phyloP scores from a whole-genome alignment of 805 yeast species.

The Saturnispora zaruensis region DNA sequence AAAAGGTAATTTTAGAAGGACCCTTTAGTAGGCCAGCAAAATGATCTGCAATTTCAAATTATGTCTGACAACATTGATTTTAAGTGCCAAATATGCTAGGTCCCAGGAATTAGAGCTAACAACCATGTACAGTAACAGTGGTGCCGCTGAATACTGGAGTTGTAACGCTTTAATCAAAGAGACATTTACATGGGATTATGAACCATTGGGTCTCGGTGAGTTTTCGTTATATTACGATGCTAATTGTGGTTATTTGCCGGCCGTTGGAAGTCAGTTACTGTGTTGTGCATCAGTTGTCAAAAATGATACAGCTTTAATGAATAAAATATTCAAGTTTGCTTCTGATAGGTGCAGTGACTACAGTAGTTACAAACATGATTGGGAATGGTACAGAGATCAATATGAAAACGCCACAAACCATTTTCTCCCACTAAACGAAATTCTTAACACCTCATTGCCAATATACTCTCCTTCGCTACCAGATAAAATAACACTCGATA shows the following conservation, averaged over 20 bases:
- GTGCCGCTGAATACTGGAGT: slow-evolving; percentile 13
- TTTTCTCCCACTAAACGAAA: slow-evolving; percentile 9
- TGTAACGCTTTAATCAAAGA: slow-evolving; percentile 10
- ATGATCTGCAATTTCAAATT: background rate
- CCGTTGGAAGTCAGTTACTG: slow-evolving; percentile 11
- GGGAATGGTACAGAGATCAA: slow-evolving; percentile 13
- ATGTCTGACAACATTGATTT: background rate
- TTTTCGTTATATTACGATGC: slow-evolving; percentile 5
- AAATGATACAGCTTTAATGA: background rate
- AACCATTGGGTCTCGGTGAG: background rate
- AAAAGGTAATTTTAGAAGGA: too few relatives aligned
- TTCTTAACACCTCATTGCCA: slow-evolving; percentile 7
- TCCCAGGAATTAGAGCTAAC: slow-evolving; percentile 2
- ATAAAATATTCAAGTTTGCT: background rate
- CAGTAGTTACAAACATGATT: slow-evolving; percentile 15
- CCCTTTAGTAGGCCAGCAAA: background rate
- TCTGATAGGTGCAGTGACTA: slow-evolving; percentile 11
- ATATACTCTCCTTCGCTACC: slow-evolving; percentile 13
- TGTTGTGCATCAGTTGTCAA: slow-evolving; percentile 9
- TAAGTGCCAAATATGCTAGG: background rate
- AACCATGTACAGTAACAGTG: background rate
- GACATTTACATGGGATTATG: slow-evolving; percentile 11
- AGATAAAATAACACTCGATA: slow-evolving; percentile 7
- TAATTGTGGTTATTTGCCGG: slow-evolving; percentile 16
- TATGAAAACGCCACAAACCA: background rate